phyloP scores from a whole-genome alignment of 495 filamentous ascomycete genomes.

The Podospora fimiseda region DNA sequence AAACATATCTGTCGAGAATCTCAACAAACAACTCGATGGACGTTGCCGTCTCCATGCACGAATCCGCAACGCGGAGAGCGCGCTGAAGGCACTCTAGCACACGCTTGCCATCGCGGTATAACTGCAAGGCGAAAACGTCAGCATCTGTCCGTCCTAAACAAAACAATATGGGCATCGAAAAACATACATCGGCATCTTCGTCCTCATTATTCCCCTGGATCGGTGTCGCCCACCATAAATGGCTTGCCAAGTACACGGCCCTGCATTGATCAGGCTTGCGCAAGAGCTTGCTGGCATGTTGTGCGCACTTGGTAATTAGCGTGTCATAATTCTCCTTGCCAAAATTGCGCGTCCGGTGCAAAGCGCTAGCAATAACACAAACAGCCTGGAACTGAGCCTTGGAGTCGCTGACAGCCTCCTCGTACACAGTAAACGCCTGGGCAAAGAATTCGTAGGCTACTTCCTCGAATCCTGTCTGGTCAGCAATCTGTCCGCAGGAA shows the following conservation, averaged over 20 bases:
- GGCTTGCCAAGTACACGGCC: constrained; percentile 90
- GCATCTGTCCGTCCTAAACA: constrained; percentile 13
- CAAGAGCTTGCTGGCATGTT: constrained; percentile 93
- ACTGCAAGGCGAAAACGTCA: constrained; percentile 41
- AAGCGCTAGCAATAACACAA: constrained; percentile 82
- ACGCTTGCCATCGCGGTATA: constrained; percentile 94
- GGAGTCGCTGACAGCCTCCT: constrained; percentile 90
- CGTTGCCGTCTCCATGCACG: constrained; percentile 98
- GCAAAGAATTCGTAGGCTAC: constrained; percentile 98
- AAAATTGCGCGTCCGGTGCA: constrained; percentile 82
- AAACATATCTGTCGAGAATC: constrained; percentile 96
- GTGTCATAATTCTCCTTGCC: constrained; percentile 97
- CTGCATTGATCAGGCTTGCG: constrained; percentile 98
- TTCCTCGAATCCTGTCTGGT: constrained; percentile 89
- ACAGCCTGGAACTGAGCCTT: constrained; percentile 97
- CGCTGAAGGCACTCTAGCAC: constrained; percentile 95
- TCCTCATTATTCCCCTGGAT: constrained; percentile 75
- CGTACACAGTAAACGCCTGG: constrained; percentile 96
- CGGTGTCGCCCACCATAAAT: constrained; percentile 96
- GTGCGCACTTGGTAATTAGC: constrained; percentile 91
- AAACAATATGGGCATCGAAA: neutral
- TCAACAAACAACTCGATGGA: constrained; percentile 97
- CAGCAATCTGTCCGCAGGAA: constrained; percentile 85
- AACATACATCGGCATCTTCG: constrained; percentile 71
- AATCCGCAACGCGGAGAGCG: constrained; percentile 90